These are phyloP conservation scores for Vanderwaltozyma verrucispora DNA, from an alignment of 805 yeast genomes.

Conservation along the genomic window DNA sequence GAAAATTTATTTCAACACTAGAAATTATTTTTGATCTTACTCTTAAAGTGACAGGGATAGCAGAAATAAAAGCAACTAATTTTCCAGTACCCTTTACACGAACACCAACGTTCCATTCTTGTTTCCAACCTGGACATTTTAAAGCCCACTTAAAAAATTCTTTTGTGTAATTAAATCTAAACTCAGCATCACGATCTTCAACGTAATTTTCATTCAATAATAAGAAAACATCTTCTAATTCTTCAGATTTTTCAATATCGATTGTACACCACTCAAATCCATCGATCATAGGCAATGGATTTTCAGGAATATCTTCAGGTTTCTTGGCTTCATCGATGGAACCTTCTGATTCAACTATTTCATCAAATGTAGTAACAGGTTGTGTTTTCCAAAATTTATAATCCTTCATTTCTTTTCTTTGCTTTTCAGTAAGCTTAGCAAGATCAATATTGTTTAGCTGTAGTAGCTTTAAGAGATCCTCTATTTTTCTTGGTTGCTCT, in stretches of 20 bases:
- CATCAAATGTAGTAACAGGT: slow-evolving; percentile 79
- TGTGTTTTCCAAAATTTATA: slow-evolving; percentile 98
- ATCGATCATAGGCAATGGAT: slow-evolving; percentile 58
- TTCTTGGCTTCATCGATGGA: slow-evolving; percentile 64
- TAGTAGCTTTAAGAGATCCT: slow-evolving; percentile 43
- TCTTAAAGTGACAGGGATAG: slow-evolving; percentile 64
- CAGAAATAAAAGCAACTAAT: slow-evolving; percentile 86
- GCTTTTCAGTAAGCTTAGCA: slow-evolving; percentile 40
- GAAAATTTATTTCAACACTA: slow-evolving; percentile 83
- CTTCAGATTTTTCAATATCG: slow-evolving; percentile 44
- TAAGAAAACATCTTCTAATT: slow-evolving; percentile 68
- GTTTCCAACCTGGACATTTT: slow-evolving; percentile 84
- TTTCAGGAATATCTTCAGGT: slow-evolving; percentile 59
- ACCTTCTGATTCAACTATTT: slow-evolving; percentile 57
- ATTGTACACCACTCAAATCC: slow-evolving; percentile 88
- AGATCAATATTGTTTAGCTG: slow-evolving; percentile 32
- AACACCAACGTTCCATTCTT: slow-evolving; percentile 90
- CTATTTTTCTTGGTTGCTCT: slow-evolving; percentile 17
- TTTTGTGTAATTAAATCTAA: slow-evolving; percentile 80
- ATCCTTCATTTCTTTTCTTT: slow-evolving; percentile 69
- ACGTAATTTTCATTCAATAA: slow-evolving; percentile 84
- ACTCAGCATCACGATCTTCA: slow-evolving; percentile 86
- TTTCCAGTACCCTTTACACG: slow-evolving; percentile 67
- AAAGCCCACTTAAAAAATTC: slow-evolving; percentile 88
- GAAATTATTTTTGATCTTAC: slow-evolving; percentile 46